Evolutionary conservation across 495 filamentous ascomycete genomes (phyloP).

Genomic region (Xylaria longipes): DNA sequence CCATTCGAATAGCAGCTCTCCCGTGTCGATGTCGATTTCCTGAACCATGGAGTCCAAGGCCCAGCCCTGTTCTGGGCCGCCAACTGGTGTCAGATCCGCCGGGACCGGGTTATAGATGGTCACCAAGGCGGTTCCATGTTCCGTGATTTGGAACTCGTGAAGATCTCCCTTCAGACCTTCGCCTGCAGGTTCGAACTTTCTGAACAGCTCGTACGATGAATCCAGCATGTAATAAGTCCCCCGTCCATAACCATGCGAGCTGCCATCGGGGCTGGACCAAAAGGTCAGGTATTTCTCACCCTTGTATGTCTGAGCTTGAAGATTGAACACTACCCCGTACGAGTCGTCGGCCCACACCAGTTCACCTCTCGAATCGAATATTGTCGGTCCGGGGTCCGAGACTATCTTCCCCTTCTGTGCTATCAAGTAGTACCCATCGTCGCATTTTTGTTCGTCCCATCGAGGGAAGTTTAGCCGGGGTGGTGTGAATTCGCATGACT

Average conservation of each 20-base stretch:
- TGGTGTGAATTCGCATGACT: conserved; percentile 27
- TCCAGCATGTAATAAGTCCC: conserved; percentile 34
- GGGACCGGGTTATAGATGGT: conserved; percentile 46
- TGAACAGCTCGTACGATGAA: conserved; percentile 29
- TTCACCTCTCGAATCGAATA: conserved; percentile 49
- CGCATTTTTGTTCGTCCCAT: conserved; percentile 39
- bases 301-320: conserved; percentile 25
- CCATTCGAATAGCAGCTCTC: conserved; percentile 50
- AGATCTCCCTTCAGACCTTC: conserved; percentile 26
- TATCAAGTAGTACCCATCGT: conserved; percentile 50
- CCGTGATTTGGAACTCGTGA: conserved; percentile 39
- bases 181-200: conserved; percentile 26
- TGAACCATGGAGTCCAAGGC: conserved; percentile 52
- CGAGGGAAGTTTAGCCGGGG: conserved; percentile 47
- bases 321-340: conserved; percentile 34
- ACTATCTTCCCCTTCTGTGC: conserved; percentile 44
- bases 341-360: conserved; percentile 48
- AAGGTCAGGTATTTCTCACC: conserved; percentile 32
- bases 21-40: conserved; percentile 55
- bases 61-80: conserved; percentile 49
- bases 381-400: conserved; percentile 28
- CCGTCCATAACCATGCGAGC: conserved; percentile 23
- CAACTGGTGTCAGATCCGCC: conserved; percentile 44
- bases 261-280: conserved; percentile 29
- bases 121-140: conserved; percentile 49